Evolutionary conservation across 371 early-diverging fungal species (phyloP).

Genomic region (Fennellomyces sp.): DNA sequence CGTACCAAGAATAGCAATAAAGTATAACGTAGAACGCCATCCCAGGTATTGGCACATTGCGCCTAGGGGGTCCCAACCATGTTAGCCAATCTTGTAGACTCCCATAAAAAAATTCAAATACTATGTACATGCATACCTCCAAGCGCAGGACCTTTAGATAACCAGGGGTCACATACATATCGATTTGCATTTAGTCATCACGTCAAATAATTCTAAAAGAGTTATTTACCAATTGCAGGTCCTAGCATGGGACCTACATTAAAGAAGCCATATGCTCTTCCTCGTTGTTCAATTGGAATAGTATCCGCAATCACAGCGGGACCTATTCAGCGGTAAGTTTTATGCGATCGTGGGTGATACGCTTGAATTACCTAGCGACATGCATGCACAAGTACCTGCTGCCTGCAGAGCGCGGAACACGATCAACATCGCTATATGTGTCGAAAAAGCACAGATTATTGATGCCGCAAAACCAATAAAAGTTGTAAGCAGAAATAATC

Average conservation of each 20-base stretch:
- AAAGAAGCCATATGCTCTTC: slow-evolving; percentile 34
- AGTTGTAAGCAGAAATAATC: slow-evolving; percentile 58
- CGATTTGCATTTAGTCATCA: not conserved
- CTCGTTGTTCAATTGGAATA: slow-evolving; percentile 20
- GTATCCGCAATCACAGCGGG: slow-evolving; percentile 37
- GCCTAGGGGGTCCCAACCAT: too few species aligned
- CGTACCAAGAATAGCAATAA: slow-evolving; percentile 53
- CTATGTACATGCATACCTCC: too few species aligned
- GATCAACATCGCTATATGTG: slow-evolving; percentile 52
- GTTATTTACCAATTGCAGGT: slow-evolving; percentile 18
- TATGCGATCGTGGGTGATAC: too few species aligned
- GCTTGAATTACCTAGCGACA: slow-evolving; percentile 65
- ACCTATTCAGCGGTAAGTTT: slow-evolving; percentile 5
- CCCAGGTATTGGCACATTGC: slow-evolving; percentile 57
- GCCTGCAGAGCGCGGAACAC: slow-evolving; percentile 69
- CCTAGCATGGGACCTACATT: slow-evolving; percentile 22
- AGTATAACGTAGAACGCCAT: slow-evolving; percentile 69
- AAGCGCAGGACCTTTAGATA: too few species aligned
- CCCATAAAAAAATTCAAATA: too few species aligned
- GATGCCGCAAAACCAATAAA: slow-evolving; percentile 56
- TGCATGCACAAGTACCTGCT: slow-evolving; percentile 63
- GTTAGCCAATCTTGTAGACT: too few species aligned
- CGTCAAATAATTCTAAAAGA: not conserved
- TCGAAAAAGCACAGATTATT: slow-evolving; percentile 60
- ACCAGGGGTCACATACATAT: too few species aligned